A percentile compares a stretch with the other conserved stretches of the same genome.
phyloP scores from a whole-genome alignment of 2,329 filamentous ascomycete genomes.

The Cucurbitaria berberidis region DNA sequence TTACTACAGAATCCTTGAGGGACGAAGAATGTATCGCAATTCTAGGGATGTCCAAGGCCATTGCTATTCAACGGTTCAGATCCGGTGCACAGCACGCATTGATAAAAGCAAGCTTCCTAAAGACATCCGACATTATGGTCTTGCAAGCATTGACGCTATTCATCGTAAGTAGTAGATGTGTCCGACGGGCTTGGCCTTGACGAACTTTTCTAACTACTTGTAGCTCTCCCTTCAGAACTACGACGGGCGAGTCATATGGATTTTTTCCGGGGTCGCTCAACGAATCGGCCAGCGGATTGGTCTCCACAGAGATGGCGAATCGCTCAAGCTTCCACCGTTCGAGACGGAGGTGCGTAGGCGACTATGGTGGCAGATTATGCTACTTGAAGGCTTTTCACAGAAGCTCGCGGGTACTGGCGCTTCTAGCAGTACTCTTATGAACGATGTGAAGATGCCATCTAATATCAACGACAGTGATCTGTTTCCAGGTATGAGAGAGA shows the following conservation, averaged over 20 bases:
- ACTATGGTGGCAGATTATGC: conserved; percentile 67
- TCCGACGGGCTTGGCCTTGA: background rate
- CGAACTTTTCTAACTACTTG: background rate
- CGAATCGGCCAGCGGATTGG: conserved; percentile 67
- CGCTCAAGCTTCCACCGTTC: conserved; percentile 61
- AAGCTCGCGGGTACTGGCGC: conserved; percentile 61
- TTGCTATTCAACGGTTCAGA: conserved; percentile 62
- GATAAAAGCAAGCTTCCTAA: conserved; percentile 70
- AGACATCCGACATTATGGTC: conserved; percentile 67
- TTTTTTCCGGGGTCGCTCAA: conserved; percentile 66
- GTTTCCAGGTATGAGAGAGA: conserved; percentile 52
- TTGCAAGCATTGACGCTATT: conserved; percentile 73
- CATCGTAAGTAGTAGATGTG: conserved; percentile 56
- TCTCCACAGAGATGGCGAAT: conserved; percentile 64
- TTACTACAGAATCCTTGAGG: conserved; percentile 56
- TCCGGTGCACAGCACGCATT: conserved; percentile 68
- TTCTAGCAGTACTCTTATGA: conserved; percentile 50
- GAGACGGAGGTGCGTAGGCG: conserved; percentile 62
- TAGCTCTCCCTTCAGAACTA: conserved; percentile 54
- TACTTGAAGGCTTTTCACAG: conserved; percentile 63
- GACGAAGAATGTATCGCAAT: conserved; percentile 61
- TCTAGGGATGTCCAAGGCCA: conserved; percentile 61
- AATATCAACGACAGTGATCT: conserved; percentile 62
- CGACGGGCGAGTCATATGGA: conserved; percentile 65
- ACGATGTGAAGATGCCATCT: conserved; percentile 57